phyloP scores from a whole-genome alignment of 768 basidiomycete genomes.

The Mycena galericulata region DNA sequence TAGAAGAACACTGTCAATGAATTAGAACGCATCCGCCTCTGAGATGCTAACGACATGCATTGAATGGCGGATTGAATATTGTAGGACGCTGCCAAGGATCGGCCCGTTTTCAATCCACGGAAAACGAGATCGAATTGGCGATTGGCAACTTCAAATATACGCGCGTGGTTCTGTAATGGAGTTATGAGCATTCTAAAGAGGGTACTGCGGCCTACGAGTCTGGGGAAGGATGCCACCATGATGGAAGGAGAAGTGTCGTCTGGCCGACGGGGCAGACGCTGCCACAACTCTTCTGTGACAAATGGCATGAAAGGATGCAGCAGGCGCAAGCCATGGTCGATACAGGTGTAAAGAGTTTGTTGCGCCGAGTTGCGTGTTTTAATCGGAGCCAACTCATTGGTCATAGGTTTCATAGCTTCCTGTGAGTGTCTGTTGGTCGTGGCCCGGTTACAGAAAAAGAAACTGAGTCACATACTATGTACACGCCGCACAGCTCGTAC shows the following conservation, averaged over 20 bases:
- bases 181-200: not conserved
- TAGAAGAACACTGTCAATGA: slow-evolving; percentile 81
- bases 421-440: slow-evolving; percentile 45
- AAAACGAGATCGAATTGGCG: slow-evolving; percentile 90
- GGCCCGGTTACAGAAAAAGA: not conserved
- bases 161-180: slow-evolving; percentile 62
- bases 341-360: slow-evolving; percentile 94
- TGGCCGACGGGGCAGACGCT: slow-evolving; percentile 90
- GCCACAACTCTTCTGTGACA: slow-evolving; percentile 99
- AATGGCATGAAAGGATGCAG: slow-evolving; percentile 99
- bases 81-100: slow-evolving; percentile 91
- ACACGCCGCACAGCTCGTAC: slow-evolving; percentile 98
- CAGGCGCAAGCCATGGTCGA: slow-evolving; percentile 90
- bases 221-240: slow-evolving; percentile 91
- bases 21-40: slow-evolving; percentile 10
- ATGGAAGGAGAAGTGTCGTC: slow-evolving; percentile 88
- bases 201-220: slow-evolving; percentile 46
- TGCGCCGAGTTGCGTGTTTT: slow-evolving; percentile 85
- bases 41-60: slow-evolving; percentile 56
- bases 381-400: slow-evolving; percentile 77
- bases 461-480: slow-evolving; percentile 80
- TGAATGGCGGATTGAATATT: slow-evolving; percentile 89
- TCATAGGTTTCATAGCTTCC: slow-evolving; percentile 99
- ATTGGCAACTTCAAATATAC: slow-evolving; percentile 79
- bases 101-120: slow-evolving; percentile 78